Base-by-base conservation (phyloP, 2,329 filamentous ascomycete species). In the Chaetomiaceae sp. region DNA sequence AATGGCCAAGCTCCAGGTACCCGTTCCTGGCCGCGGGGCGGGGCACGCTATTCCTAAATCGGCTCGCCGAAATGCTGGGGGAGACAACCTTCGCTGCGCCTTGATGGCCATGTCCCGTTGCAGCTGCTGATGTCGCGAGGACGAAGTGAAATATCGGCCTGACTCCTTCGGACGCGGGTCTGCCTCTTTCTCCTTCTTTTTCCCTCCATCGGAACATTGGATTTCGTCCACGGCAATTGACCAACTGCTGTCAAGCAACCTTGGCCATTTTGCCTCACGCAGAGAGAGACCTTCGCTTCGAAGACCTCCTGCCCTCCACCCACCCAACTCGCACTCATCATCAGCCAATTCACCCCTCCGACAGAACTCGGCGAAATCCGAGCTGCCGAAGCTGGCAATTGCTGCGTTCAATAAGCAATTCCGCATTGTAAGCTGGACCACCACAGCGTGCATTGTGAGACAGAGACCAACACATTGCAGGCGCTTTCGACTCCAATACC, bases 61-160 rank as follows among this genome's bases (percentile, higher is more conserved):
- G 58, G 33, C 61, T 63, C 61, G 63, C 63, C 61, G 61, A 61
- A 58, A 57, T 54, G 50, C 49, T 53, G 53, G 55, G 58, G 54
- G 44, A 42, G 46, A 49, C 37, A 50, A 54, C 46, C 40, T 53
- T 59, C 54, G 48, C 63, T 63, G 61, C 61, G 61, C 63, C 61
- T 56, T 60, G 56, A 46, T 46, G 51, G 36, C 25, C 53, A 47
- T 49, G 27, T n/a, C 47, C 39, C 43, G 51, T 53, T 53, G 33
- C 39, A 50, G 53, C 29, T 38, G 42, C 49, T 51, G 27, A 23
- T 31, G 37, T 52, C 52, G 22, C 46, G 33, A 40, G 22, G 33
- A 47, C 17, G 48, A 50, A 62, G 54, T 64, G 62, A 65, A 63
- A 65, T 64, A 65, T 63, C 63, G 62, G 63, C 55, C 61, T 64